Evolutionary conservation across 495 filamentous ascomycete species (phyloP).

Genomic region (Parathielavia hyrcaniae): DNA sequence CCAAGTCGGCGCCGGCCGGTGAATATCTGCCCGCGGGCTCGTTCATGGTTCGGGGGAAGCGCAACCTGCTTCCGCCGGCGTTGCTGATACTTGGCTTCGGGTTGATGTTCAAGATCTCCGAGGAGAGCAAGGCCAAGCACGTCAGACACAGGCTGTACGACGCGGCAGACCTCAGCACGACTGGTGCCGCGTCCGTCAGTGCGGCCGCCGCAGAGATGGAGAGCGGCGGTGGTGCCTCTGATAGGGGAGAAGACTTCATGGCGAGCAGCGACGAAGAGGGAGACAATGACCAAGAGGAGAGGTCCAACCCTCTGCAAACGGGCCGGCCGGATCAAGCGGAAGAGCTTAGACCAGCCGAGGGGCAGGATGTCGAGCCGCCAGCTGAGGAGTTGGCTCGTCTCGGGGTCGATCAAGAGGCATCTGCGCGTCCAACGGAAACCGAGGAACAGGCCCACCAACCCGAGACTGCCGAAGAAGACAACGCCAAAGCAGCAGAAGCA

Average conservation of each 20-base stretch:
- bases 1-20: conserved; percentile 70
- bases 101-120: conserved; percentile 80
- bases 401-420: conserved; percentile 25
- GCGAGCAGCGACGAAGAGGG: conserved; percentile 36
- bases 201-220: conserved; percentile 3
- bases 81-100: conserved; percentile 82
- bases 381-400: conserved; percentile 32
- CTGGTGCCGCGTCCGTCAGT: conserved; percentile 8
- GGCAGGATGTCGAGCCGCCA: conserved; percentile 12
- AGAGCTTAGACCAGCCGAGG: background rate
- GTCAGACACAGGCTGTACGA: conserved; percentile 63
- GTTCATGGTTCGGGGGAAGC: conserved; percentile 76
- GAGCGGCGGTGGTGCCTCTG: conserved; percentile 20
- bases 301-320: conserved; percentile 43
- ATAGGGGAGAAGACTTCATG: conserved; percentile 33
- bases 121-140: conserved; percentile 77
- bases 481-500: conserved; percentile 15
- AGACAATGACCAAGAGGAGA: conserved; percentile 30
- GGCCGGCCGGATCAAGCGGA: conserved; percentile 27
- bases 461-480: conserved; percentile 4
- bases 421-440: background rate
- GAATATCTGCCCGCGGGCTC: conserved; percentile 67
- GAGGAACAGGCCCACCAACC: conserved; percentile 9
- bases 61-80: conserved; percentile 84
- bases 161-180: conserved; percentile 15